Conservation (phyloP, 129 eudicot genomes). For the Pseudognaphalium luteoalbum region DNA sequence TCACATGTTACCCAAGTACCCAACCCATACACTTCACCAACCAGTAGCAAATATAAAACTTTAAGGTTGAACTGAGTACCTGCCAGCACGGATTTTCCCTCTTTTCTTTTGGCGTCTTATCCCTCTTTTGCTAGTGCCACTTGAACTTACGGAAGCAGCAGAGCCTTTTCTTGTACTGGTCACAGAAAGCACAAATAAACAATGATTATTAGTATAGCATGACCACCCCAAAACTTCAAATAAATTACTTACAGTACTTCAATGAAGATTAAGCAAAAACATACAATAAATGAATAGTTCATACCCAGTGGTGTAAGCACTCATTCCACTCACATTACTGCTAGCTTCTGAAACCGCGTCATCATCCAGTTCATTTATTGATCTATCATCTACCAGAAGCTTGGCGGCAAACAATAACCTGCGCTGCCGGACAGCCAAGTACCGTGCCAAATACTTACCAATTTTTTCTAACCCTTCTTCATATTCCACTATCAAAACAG, state of each 20-base stretch:
- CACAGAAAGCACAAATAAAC: constrained; percentile 11
- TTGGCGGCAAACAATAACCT: constrained; percentile 87
- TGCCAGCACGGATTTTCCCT: constrained; percentile 98
- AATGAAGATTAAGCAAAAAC: not conserved
- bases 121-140: constrained; percentile 63
- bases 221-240: not conserved
- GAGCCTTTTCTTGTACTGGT: constrained; percentile 71
- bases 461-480: constrained; percentile 91
- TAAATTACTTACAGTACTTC: not conserved
- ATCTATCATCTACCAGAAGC: constrained; percentile 65
- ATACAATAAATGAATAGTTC: constrained; percentile 6
- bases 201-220: not conserved
- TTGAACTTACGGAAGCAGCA: constrained; percentile 67
- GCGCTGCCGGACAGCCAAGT: constrained; percentile 88
- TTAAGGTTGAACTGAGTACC: constrained; percentile 41
- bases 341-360: constrained; percentile 96
- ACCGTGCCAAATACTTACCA: constrained; percentile 86
- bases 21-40: not conserved
- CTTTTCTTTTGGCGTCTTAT: constrained; percentile 70
- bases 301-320: constrained; percentile 96
- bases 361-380: constrained; percentile 71
- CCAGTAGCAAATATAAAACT: not conserved
- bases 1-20: not conserved
- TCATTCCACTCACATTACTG: constrained; percentile 96
- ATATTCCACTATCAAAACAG: constrained; percentile 49